Evolutionary conservation across 2,329 filamentous ascomycete species (phyloP), one percentile per base, ranked within the genome.

Genomic region (Mariannaea sp.): DNA sequence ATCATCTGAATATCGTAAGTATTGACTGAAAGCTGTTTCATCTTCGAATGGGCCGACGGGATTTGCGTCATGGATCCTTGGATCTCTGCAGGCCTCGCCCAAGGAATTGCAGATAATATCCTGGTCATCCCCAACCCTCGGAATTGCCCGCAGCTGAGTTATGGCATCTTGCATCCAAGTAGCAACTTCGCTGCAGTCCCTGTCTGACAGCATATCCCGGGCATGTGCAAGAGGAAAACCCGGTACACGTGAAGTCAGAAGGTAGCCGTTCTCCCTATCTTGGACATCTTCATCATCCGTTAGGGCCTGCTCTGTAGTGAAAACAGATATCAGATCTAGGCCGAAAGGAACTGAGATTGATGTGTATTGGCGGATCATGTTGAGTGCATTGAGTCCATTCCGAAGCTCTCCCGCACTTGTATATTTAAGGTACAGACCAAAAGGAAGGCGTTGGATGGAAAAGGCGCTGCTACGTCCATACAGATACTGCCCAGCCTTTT

Each of bases 11-110:
- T 64, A 66, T 16, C 61, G 50, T 13, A 72, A 40, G 5, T 54
- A n/a, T 44, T 70, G 58, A 53, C 65, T 71, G 48, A 73, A 74
- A 9, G 62, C 53, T 9, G 57, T 61, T 53, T 71, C 68, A n/a
- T 69, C 61, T n/a, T 40, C 16, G 17, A 69, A 71, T 0, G 68
- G 69, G 1, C 68, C 69, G 4, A 66, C 10, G 1, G 62, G 55
- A 0, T 53, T 44, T 16, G 10, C 64, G 2, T 58, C 54, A 3
- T 38, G 50, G 29, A 73, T 65, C 29, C 70, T 66, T 8, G 43
- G 39, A 42, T 75, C 70, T 7, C 53, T 55, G 24, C 61, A 61
- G 2, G 64, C 53, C 0, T 60, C 56, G 0, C 69, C 69, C 0
- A 68, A 50, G 1, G 68, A 68, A 55, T 73, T 71, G 50, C 62